Evolutionary conservation across 2,329 filamentous ascomycete genomes (phyloP), one percentile per base, ranked within the genome.

Genomic region (Aspergillus versicolor): DNA sequence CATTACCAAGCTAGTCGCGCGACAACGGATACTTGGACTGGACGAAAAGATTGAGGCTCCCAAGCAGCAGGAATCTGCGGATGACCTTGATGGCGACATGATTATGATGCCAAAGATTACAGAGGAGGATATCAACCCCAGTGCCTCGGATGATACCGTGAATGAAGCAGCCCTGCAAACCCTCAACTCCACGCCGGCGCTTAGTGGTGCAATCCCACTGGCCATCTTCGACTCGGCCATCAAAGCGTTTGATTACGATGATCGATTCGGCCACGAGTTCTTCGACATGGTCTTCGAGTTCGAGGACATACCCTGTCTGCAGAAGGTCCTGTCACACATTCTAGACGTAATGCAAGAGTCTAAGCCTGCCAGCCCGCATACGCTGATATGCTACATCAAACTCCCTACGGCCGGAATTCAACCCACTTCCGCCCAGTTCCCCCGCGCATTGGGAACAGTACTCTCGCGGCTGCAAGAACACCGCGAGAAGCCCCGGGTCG

Each of bases 161-260:
- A 76, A 85, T 66, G 63, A 79, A 61, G 73, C 78, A 64, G 80
- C 81, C 53, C 77, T 96, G 61, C 81, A 88, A 67, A 86, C 85
- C 60, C 75, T 89, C 15, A 82, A 83, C 38, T 79, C 81, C 56
- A 93, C 92, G 47, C 92, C 93, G 4, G 91, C 91, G 9, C 81
- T 97, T 61, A 90, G 89, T 59, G 94, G 94, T n/a, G 94, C 91
- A 15, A 96, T 99, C 64, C 92, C 94, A 2, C 84, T 92, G 55
- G 92, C 93, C 40, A 90, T 99, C 47, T 97, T 96, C 69, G 91
- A 96, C 67, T 86, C 91, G 21, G 88, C 92, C 5, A 86, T 87
- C 77, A 91, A 89, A 72, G 88, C 96, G 66, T 84, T 89, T 52
- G 86, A 89, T 63, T 86, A 88, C 70, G 84, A 83, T 58, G 75